Conservation (phyloP, 2,329 filamentous ascomycete species). For the Fusarium odoratissimum region DNA sequence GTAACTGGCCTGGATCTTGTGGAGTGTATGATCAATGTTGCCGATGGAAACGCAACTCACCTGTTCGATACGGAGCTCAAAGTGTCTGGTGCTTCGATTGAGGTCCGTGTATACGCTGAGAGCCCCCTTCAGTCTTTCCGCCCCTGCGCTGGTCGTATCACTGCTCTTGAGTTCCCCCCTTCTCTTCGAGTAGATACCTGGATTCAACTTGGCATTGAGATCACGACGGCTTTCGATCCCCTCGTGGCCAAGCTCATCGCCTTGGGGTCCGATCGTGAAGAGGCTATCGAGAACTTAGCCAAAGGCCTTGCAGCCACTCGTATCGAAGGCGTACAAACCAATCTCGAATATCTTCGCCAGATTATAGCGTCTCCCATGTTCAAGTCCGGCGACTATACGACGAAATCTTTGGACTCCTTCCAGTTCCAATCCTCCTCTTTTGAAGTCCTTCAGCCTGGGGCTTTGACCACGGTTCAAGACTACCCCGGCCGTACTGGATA, state of each 20-base stretch:
- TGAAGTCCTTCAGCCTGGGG: slow-evolving; percentile 52
- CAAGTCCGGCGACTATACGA: slow-evolving; percentile 46
- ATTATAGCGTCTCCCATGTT: slow-evolving; percentile 48
- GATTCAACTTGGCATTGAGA: slow-evolving; percentile 75
- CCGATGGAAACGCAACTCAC: slow-evolving; percentile 15
- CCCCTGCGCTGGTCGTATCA: slow-evolving; percentile 69
- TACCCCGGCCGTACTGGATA: slow-evolving; percentile 53
- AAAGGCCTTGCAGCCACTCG: slow-evolving; percentile 65
- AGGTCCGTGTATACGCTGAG: slow-evolving; percentile 57
- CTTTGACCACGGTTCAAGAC: slow-evolving; percentile 55
- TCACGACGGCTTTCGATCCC: slow-evolving; percentile 80
- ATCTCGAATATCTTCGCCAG: slow-evolving; percentile 49
- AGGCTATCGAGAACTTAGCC: slow-evolving; percentile 72
- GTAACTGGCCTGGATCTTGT: slow-evolving; percentile 81
- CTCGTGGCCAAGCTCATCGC: slow-evolving; percentile 83
- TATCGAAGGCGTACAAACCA: slow-evolving; percentile 50
- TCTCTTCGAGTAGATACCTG: slow-evolving; percentile 71
- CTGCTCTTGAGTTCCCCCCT: slow-evolving; percentile 66
- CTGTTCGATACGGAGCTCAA: slow-evolving; percentile 25
- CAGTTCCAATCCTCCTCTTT: slow-evolving; percentile 44
- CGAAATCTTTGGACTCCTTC: slow-evolving; percentile 51
- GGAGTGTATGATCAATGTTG: slow-evolving; percentile 57
- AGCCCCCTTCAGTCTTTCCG: slow-evolving; percentile 69
- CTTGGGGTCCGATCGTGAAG: slow-evolving; percentile 66
- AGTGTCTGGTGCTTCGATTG: slow-evolving; percentile 50